phyloP scores from a whole-genome alignment of 2,329 filamentous ascomycete genomes.

The Neodidymelliopsis sp. region DNA sequence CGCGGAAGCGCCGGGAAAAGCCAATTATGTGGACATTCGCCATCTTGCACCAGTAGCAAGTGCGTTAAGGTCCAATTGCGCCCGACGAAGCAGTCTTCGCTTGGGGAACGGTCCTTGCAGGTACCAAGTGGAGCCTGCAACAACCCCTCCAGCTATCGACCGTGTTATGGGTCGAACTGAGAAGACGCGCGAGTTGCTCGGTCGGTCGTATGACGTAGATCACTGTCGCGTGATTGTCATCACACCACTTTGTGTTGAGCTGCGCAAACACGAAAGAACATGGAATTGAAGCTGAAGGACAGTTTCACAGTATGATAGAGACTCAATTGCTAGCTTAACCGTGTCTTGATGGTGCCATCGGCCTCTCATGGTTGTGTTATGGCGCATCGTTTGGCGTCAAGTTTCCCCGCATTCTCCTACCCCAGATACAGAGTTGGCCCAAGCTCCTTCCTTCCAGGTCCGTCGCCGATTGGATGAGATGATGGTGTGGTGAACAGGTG shows the following conservation, averaged over 20 bases:
- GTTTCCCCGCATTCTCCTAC: slow-evolving; percentile 24
- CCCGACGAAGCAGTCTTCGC: slow-evolving; percentile 11
- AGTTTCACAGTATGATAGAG: slow-evolving; percentile 12
- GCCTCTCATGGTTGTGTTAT: slow-evolving; percentile 6
- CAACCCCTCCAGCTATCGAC: slow-evolving; percentile 14
- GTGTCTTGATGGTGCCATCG: neutral
- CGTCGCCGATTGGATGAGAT: slow-evolving; percentile 33
- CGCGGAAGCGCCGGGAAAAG: slow-evolving; percentile 10
- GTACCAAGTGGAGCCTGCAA: slow-evolving; percentile 28
- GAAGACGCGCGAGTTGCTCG: slow-evolving; percentile 30
- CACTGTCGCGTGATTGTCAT: slow-evolving; percentile 41
- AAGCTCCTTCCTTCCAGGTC: slow-evolving; percentile 24
- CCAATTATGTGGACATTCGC: slow-evolving; percentile 12
- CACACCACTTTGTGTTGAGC: slow-evolving; percentile 29
- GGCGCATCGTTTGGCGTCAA: slow-evolving; percentile 24
- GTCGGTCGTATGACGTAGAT: slow-evolving; percentile 39
- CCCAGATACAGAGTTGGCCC: slow-evolving; percentile 24
- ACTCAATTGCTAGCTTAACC: slow-evolving; percentile 35
- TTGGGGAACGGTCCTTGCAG: slow-evolving; percentile 20
- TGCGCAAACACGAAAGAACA: slow-evolving; percentile 7
- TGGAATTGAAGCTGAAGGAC: slow-evolving; percentile 10
- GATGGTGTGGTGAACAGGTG: slow-evolving; percentile 49
- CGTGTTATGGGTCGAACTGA: slow-evolving; percentile 25
- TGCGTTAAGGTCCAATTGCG: slow-evolving; percentile 17
- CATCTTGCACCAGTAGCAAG: slow-evolving; percentile 15